A percentile compares a stretch with the other conserved stretches of the same genome.
Conservation (phyloP, 495 filamentous ascomycete species). For the Aspergillus nanangensis region DNA sequence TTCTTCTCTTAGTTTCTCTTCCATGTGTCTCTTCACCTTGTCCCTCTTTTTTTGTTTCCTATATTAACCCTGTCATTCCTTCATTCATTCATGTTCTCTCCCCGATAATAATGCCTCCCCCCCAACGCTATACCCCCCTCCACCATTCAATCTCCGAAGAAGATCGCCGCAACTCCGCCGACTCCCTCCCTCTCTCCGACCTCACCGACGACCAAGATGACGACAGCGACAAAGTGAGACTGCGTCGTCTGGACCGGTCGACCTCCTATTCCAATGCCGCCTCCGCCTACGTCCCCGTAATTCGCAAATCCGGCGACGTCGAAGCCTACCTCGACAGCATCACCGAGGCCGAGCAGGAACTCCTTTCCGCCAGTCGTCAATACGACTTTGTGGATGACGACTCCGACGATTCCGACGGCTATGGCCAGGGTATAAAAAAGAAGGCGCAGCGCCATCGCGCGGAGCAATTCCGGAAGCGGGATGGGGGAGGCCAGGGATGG, state of each 20-base stretch:
- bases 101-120: no score
- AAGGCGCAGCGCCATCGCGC: constrained; percentile 1
- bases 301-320: constrained; percentile 17
- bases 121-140: not conserved
- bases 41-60: no score
- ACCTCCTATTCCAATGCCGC: constrained; percentile 2
- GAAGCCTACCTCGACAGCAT: constrained; percentile 20
- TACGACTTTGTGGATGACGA: constrained; percentile 16
- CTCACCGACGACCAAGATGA: constrained; percentile 6
- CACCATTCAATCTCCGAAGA: constrained; percentile 17
- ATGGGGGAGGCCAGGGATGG: constrained; percentile 6
- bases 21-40: no score
- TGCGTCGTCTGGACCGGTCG: constrained; percentile 8
- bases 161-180: constrained; percentile 2
- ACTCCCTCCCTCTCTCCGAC: constrained; percentile 10
- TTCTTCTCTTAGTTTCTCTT: no score
- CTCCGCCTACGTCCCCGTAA: constrained; percentile 11
- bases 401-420: constrained; percentile 8
- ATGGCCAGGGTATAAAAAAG: no score
- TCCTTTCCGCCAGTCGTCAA: constrained; percentile 16
- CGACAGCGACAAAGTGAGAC: constrained; percentile 4
- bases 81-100: no score
- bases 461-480: not conserved
- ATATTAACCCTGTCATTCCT: no score
- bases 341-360: constrained; percentile 21